A percentile compares a stretch with the other conserved stretches of the same genome.
Conservation (phyloP, 1,284 basidiomycete genomes). For the Cutaneotrichosporon sp. region DNA sequence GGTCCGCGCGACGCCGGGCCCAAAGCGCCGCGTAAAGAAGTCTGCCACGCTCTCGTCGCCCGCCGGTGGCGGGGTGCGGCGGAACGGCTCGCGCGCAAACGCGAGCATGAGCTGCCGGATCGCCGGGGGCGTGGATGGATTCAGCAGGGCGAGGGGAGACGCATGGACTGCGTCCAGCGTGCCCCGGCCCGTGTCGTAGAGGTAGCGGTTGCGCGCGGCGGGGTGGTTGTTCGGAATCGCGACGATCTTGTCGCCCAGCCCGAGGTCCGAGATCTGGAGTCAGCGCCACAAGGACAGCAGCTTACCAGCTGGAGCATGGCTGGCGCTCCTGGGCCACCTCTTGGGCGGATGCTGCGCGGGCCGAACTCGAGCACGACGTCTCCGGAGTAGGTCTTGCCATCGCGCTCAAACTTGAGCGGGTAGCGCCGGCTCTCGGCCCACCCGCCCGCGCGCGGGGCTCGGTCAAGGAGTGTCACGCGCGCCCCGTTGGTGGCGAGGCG, state of each 20-base stretch:
- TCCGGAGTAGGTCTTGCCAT: slow-evolving; percentile 20
- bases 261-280: slow-evolving; percentile 25
- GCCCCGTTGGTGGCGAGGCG: slow-evolving; percentile 24
- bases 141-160: slow-evolving; percentile 3
- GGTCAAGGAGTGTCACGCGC: slow-evolving; percentile 10
- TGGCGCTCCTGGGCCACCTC: slow-evolving; percentile 54
- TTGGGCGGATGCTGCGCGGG: slow-evolving; percentile 73
- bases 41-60: slow-evolving; percentile 75
- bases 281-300: slow-evolving; percentile 15
- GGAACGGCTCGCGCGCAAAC: slow-evolving; percentile 59
- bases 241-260: slow-evolving; percentile 26
- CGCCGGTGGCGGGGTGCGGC: slow-evolving; percentile 48
- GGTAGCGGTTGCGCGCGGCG: slow-evolving; percentile 41
- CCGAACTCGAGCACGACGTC: slow-evolving; percentile 69
- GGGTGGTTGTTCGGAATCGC: slow-evolving; percentile 39
- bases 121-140: background rate
- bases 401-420: slow-evolving; percentile 37
- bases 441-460: slow-evolving; percentile 56
- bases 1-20: slow-evolving; percentile 65
- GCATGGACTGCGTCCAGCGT: slow-evolving; percentile 5
- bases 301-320: slow-evolving; percentile 71
- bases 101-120: slow-evolving; percentile 52
- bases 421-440: slow-evolving; percentile 70
- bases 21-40: slow-evolving; percentile 73
- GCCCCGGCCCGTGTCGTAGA: slow-evolving; percentile 22